Evolutionary conservation across 257 asterid genomes (phyloP).

Genomic region (Avicennia marina): DNA sequence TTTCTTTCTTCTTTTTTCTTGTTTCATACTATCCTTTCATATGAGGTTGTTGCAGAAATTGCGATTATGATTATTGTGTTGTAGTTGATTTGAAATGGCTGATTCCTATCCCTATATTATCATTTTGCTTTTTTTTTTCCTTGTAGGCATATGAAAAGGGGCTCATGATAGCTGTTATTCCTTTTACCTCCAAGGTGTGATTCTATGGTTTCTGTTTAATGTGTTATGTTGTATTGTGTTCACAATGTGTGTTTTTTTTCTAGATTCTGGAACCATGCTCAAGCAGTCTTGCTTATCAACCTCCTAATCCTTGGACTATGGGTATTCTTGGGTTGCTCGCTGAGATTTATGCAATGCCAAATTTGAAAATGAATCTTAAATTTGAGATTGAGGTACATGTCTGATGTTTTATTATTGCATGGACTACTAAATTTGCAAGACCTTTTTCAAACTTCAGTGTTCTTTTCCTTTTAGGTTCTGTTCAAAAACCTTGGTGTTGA

Average conservation of each 20-base stretch:
- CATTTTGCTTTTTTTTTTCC: conserved; percentile 8
- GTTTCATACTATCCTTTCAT: too few relatives aligned
- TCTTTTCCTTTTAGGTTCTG: conserved; percentile 59
- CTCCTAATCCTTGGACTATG: conserved; percentile 99
- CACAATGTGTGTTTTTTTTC: conserved; percentile 19
- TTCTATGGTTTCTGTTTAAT: conserved; percentile 9
- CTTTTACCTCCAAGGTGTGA: conserved; percentile 91
- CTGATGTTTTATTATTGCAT: not conserved
- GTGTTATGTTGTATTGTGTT: not conserved
- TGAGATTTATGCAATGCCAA: conserved; percentile 96
- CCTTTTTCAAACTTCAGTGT: conserved; percentile 4
- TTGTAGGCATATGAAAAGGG: conserved; percentile 92
- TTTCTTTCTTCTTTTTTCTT: conserved; percentile 12
- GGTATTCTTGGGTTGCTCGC: conserved; percentile 89
- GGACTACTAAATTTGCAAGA: not conserved
- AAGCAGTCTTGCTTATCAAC: conserved; percentile 88
- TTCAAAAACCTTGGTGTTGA: conserved; percentile 90
- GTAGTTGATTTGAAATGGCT: not conserved
- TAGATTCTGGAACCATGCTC: conserved; percentile 93
- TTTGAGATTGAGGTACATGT: conserved; percentile 89
- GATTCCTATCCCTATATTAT: not conserved
- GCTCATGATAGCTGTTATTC: conserved; percentile 96
- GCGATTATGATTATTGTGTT: too few relatives aligned
- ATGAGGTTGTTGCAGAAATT: too few relatives aligned
- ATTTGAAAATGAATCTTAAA: conserved; percentile 93